A percentile compares a stretch with the other conserved stretches of the same genome.
Evolutionary conservation across 768 basidiomycete species (phyloP).

Genomic region (Pholiota conissans): DNA sequence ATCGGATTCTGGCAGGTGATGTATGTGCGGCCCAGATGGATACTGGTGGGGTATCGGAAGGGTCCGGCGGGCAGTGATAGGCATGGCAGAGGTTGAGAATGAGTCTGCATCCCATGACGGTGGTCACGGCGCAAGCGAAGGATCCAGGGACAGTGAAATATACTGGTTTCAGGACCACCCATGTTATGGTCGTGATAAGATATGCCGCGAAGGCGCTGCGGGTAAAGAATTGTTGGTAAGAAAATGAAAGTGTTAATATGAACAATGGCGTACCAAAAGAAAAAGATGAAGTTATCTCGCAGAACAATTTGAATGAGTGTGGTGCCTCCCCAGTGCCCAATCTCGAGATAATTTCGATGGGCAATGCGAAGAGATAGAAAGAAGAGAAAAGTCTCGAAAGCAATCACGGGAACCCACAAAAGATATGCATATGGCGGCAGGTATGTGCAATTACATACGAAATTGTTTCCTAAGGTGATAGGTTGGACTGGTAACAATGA

Average conservation of each 20-base stretch:
- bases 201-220: slow-evolving; percentile 26
- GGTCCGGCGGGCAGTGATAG: slow-evolving; percentile 19
- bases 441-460: slow-evolving; percentile 16
- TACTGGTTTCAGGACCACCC: slow-evolving; percentile 21
- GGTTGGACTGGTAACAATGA: not conserved
- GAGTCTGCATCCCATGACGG: slow-evolving; percentile 27
- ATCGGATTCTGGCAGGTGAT: not conserved
- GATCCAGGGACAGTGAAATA: slow-evolving; percentile 25
- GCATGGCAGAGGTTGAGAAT: slow-evolving; percentile 30
- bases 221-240: not conserved
- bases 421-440: slow-evolving; percentile 22
- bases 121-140: slow-evolving; percentile 23
- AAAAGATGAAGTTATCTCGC: slow-evolving; percentile 28
- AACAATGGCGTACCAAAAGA: slow-evolving; percentile 20
- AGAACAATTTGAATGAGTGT: slow-evolving; percentile 22
- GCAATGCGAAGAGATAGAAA: slow-evolving; percentile 23
- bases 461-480: slow-evolving; percentile 4
- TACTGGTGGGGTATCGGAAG: not conserved
- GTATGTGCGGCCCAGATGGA: slow-evolving; percentile 12
- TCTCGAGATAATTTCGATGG: slow-evolving; percentile 19
- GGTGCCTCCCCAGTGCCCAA: slow-evolving; percentile 22
- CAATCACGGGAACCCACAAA: slow-evolving; percentile 30
- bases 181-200: slow-evolving; percentile 22
- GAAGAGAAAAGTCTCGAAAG: slow-evolving; percentile 29
- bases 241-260: not conserved